A percentile compares a stretch with the other conserved stretches of the same genome.
Evolutionary conservation across 2,329 filamentous ascomycete species (phyloP).

Genomic region (Paecilomyces fulvus): DNA sequence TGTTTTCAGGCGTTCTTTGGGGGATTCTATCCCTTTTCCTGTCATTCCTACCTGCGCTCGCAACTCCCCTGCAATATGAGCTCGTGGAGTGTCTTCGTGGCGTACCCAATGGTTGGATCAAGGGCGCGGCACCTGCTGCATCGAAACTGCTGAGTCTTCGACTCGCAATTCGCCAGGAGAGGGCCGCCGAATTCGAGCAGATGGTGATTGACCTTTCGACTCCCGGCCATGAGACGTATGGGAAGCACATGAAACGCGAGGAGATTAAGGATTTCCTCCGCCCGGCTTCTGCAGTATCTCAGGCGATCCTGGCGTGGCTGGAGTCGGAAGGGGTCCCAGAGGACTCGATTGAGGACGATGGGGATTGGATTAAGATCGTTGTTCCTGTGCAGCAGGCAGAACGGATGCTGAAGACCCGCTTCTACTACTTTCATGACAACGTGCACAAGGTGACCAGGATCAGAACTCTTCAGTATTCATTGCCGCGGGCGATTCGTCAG

Average conservation of each 20-base stretch:
- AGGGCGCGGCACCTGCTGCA: slow-evolving; percentile 17
- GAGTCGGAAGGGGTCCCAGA: slow-evolving; percentile 40
- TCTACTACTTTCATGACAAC: slow-evolving; percentile 47
- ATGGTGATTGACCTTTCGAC: slow-evolving; percentile 54
- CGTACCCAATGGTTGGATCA: slow-evolving; percentile 27
- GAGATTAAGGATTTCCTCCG: slow-evolving; percentile 49
- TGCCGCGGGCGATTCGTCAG: slow-evolving; percentile 47
- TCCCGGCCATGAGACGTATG: slow-evolving; percentile 51
- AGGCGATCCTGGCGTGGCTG: slow-evolving; percentile 50
- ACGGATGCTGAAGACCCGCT: slow-evolving; percentile 48
- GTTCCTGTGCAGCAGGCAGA: slow-evolving; percentile 38
- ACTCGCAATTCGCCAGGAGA: slow-evolving; percentile 43
- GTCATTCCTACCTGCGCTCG: slow-evolving; percentile 1
- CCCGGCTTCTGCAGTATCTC: slow-evolving; percentile 41
- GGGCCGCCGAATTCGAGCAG: slow-evolving; percentile 47
- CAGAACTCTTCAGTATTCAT: slow-evolving; percentile 52
- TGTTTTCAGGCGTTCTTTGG: slow-evolving; percentile 1
- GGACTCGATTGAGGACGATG: slow-evolving; percentile 40
- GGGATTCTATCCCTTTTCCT: slow-evolving; percentile 8
- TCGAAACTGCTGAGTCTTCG: slow-evolving; percentile 40
- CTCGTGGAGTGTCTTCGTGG: slow-evolving; percentile 21
- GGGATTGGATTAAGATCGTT: slow-evolving; percentile 55
- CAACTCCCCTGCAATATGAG: slow-evolving; percentile 6
- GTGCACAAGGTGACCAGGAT: slow-evolving; percentile 38
- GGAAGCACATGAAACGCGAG: slow-evolving; percentile 53